A percentile compares a stretch with the other conserved stretches of the same genome.
These are phyloP conservation scores for Botryotinia globosa DNA, from an alignment of 2,329 filamentous ascomycete species.

Conservation along the genomic window DNA sequence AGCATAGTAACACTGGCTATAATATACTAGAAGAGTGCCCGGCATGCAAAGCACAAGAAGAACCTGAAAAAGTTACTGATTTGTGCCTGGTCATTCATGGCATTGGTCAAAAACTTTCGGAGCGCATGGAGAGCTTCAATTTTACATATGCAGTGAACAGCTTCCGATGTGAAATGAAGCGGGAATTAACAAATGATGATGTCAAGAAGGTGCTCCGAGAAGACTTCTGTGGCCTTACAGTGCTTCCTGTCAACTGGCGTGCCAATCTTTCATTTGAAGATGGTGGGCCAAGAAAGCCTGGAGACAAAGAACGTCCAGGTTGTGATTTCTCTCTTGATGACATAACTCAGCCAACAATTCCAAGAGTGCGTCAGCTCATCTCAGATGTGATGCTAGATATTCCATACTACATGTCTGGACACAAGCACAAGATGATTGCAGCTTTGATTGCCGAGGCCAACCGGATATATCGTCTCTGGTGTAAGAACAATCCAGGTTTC, in stretches of 20 bases:
- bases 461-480: slow-evolving; percentile 93
- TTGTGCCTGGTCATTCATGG: slow-evolving; percentile 89
- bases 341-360: slow-evolving; percentile 87
- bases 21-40: slow-evolving; percentile 42
- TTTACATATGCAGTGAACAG: slow-evolving; percentile 95
- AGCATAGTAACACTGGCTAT: slow-evolving; percentile 24
- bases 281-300: slow-evolving; percentile 58
- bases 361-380: slow-evolving; percentile 88
- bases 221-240: slow-evolving; percentile 87
- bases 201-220: slow-evolving; percentile 74
- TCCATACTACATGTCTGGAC: slow-evolving; percentile 94
- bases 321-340: slow-evolving; percentile 70
- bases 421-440: slow-evolving; percentile 91
- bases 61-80: slow-evolving; percentile 73
- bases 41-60: slow-evolving; percentile 62
- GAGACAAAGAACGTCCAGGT: slow-evolving; percentile 56
- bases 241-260: slow-evolving; percentile 91
- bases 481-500: slow-evolving; percentile 87
- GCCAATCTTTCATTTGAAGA: slow-evolving; percentile 86
- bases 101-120: slow-evolving; percentile 93
- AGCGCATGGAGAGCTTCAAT: slow-evolving; percentile 92
- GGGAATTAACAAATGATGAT: slow-evolving; percentile 71
- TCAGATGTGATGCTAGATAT: slow-evolving; percentile 98
- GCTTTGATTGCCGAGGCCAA: slow-evolving; percentile 90
- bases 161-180: slow-evolving; percentile 80